phyloP scores from a whole-genome alignment of 768 basidiomycete genomes.

The Termitomyces sp. region DNA sequence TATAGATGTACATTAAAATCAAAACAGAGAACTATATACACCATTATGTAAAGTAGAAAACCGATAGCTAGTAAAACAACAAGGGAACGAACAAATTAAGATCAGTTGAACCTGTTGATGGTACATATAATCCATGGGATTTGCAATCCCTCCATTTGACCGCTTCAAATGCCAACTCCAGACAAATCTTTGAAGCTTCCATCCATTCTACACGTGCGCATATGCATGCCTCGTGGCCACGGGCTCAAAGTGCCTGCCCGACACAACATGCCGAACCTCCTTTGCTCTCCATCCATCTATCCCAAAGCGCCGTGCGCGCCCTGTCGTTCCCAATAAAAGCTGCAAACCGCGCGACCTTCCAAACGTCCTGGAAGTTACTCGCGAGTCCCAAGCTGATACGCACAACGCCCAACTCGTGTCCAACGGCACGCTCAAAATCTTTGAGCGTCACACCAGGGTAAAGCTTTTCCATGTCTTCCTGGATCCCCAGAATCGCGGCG shows the following conservation, averaged over 20 bases:
- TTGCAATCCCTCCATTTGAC: slow-evolving; percentile 3
- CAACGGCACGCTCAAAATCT: slow-evolving; percentile 60
- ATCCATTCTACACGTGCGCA: neutral
- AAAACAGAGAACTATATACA: slow-evolving; percentile 18
- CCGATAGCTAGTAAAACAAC: slow-evolving; percentile 3
- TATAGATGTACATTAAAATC: slow-evolving; percentile 18
- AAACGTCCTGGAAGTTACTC: slow-evolving; percentile 75
- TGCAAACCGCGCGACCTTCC: slow-evolving; percentile 53
- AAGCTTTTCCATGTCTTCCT: slow-evolving; percentile 61
- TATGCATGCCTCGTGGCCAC: neutral
- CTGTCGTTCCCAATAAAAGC: slow-evolving; percentile 40
- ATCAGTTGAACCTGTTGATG: neutral
- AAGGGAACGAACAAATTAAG: neutral
- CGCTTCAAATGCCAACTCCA: slow-evolving; percentile 9
- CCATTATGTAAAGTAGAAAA: slow-evolving; percentile 3
- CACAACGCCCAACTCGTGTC: slow-evolving; percentile 71
- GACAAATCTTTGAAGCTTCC: slow-evolving; percentile 1
- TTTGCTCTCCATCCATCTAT: slow-evolving; percentile 31
- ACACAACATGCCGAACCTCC: slow-evolving; percentile 4
- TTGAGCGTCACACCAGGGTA: slow-evolving; percentile 58
- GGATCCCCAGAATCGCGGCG: slow-evolving; percentile 65
- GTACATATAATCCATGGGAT: neutral
- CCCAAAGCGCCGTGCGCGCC: slow-evolving; percentile 39
- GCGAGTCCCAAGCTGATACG: slow-evolving; percentile 78
- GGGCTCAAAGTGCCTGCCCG: slow-evolving; percentile 23